Base-by-base conservation (phyloP, 2,329 filamentous ascomycete genomes). In the Aspergillus sp. region DNA sequence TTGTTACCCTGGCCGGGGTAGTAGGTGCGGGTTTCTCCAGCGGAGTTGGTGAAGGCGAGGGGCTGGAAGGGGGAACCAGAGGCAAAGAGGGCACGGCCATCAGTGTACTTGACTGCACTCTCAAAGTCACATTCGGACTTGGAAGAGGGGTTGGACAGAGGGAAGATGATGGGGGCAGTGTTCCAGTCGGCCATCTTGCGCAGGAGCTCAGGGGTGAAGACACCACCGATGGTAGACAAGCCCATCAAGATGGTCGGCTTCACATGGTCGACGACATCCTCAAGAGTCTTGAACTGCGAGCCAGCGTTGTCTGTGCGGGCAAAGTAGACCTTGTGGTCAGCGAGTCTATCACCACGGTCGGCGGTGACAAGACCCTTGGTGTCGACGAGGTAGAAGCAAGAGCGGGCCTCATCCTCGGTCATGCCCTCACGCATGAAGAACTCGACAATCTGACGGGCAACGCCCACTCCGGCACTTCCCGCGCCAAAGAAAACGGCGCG, bases 91-190 rank as follows among this genome's bases (percentile, higher is more conserved):
- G 83, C 90, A 43, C 83, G 88, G 49, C 91, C 91, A 46, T 97
- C 86, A 8, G 91, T 97, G 83, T 91, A 83, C 60, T 83, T 80
- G 60, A 97, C 79, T 11, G 93, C 93, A 63, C 93, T 87, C 75
- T 96, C 90, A 60, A 94, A 97, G 11, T 89, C 95, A 74, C 93
- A 97, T 73, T 98, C 93, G 7, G 91, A 94, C 76, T 97, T 96
- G 71, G 86, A 90, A 40, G 90, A 83, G 39, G 93, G 93, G 74
- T 98, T 97, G 70, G 88, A 95, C 35, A 98, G 83, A 43, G 91
- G 91, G 82, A 98, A 97, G 59, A 96, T 85, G 62, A 95, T 91
- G 49, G 93, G 90, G 51, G 82, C 77, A 50, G 90, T 81, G 67
- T 90, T 90, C 54, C 81, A 74, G 46, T 69, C 62, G 19, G 65